These are phyloP conservation scores for Evernia prunastri DNA, from an alignment of 495 filamentous ascomycete species.

Conservation along the genomic window DNA sequence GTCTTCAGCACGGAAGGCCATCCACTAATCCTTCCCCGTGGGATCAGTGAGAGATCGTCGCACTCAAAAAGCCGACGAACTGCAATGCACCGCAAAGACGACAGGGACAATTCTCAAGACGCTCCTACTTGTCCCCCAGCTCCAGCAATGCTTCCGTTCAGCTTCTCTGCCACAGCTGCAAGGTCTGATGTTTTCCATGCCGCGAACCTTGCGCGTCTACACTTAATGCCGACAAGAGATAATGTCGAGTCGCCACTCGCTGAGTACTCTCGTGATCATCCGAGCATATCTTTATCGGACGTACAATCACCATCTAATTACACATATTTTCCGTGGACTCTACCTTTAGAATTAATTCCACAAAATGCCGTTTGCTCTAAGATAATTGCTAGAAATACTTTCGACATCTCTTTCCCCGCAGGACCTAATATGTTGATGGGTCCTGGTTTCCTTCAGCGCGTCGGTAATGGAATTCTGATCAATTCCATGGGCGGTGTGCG, in stretches of 20 bases:
- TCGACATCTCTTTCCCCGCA: slow-evolving; percentile 77
- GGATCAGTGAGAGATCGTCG: background rate
- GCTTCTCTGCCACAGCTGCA: slow-evolving; percentile 71
- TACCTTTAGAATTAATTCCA: slow-evolving; percentile 68
- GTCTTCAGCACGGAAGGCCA: slow-evolving; percentile 97
- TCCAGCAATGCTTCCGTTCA: slow-evolving; percentile 52
- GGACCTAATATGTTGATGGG: slow-evolving; percentile 50
- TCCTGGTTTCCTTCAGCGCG: slow-evolving; percentile 51
- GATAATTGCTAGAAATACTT: slow-evolving; percentile 54
- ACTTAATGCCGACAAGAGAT: slow-evolving; percentile 58
- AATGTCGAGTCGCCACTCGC: slow-evolving; percentile 48
- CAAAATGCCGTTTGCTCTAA: slow-evolving; percentile 63
- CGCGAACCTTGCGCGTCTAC: slow-evolving; percentile 73
- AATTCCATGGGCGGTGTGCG: slow-evolving; percentile 73
- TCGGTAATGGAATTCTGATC: slow-evolving; percentile 68
- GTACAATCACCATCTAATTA: slow-evolving; percentile 64
- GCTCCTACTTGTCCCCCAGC: slow-evolving; percentile 50
- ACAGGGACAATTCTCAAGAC: background rate
- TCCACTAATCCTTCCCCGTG: slow-evolving; percentile 74
- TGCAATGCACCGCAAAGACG: background rate
- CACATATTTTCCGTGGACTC: slow-evolving; percentile 88
- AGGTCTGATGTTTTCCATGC: slow-evolving; percentile 88
- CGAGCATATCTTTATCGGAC: slow-evolving; percentile 50
- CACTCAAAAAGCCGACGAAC: background rate
- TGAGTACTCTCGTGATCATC: slow-evolving; percentile 45